Evolutionary conservation across 1,284 basidiomycete genomes (phyloP).

Genomic region (Prillingera fragicola): DNA sequence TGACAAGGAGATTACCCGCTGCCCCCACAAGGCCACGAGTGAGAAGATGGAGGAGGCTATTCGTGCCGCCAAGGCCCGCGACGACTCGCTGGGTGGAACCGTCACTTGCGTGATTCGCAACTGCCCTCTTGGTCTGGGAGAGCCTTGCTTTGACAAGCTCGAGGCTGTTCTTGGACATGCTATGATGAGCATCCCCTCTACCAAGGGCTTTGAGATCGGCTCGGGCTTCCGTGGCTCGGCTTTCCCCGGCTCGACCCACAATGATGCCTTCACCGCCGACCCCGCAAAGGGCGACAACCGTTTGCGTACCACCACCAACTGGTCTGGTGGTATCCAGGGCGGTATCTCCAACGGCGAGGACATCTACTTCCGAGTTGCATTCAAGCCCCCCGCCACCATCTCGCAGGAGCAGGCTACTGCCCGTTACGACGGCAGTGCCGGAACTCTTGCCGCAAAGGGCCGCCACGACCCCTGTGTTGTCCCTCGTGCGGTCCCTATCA

Average conservation of each 20-base stretch:
- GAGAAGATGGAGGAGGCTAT: conserved; percentile 90
- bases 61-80: conserved; percentile 79
- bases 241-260: conserved; percentile 87
- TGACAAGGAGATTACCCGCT: conserved; percentile 81
- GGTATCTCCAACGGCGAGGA: conserved; percentile 97
- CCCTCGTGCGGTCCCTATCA: conserved; percentile 92
- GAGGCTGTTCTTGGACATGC: conserved; percentile 95
- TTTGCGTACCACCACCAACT: conserved; percentile 84
- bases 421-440: conserved; percentile 84
- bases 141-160: conserved; percentile 98
- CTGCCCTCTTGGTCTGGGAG: conserved; percentile 84
- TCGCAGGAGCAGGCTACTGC: conserved; percentile 85
- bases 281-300: conserved; percentile 51
- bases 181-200: conserved; percentile 98
- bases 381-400: conserved; percentile 99
- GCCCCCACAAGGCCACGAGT: conserved; percentile 82
- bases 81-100: conserved; percentile 95
- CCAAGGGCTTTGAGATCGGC: conserved; percentile 97
- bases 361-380: conserved; percentile 94
- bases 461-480: conserved; percentile 98
- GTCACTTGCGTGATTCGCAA: conserved; percentile 93
- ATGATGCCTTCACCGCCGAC: conserved; percentile 77
- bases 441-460: conserved; percentile 82
- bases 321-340: conserved; percentile 96
- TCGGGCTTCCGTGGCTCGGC: conserved; percentile 96